A percentile compares a stretch with the other conserved stretches of the same genome.
Evolutionary conservation across 495 filamentous ascomycete genomes (phyloP).

Genomic region (Aspergillus homomorphus): DNA sequence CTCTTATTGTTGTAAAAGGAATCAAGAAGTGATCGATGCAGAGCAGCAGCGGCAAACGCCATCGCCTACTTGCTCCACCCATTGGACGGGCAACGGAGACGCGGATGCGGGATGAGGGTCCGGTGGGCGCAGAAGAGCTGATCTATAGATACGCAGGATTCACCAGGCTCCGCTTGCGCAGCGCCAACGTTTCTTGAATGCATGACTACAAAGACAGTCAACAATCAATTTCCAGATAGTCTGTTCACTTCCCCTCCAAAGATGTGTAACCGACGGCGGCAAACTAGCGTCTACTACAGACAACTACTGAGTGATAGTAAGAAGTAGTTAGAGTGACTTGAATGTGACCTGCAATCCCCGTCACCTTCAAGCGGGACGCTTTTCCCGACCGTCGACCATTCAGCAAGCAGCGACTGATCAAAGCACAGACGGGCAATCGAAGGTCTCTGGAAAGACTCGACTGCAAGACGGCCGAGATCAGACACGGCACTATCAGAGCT

Average conservation of each 20-base stretch:
- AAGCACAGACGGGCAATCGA: neutral
- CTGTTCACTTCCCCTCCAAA: neutral
- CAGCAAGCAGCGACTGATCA: neutral
- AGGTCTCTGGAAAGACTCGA: slow-evolving; percentile 2
- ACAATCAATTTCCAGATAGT: too few species aligned
- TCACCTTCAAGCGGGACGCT: neutral
- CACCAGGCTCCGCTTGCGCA: too few species aligned
- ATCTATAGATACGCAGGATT: neutral
- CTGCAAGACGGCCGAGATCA: neutral
- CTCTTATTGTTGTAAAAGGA: too few species aligned
- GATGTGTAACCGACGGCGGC: neutral
- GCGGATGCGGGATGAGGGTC: neutral
- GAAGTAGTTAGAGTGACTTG: neutral
- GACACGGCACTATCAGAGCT: neutral
- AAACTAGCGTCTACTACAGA: neutral
- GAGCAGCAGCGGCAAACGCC: too few species aligned
- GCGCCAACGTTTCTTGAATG: too few species aligned
- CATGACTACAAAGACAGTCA: too few species aligned
- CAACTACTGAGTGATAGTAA: neutral
- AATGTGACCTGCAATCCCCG: neutral
- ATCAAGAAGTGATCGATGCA: too few species aligned
- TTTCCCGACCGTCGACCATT: neutral
- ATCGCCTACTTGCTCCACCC: neutral
- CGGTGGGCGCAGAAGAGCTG: neutral
- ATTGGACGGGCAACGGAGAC: neutral